Conservation (phyloP, 805 yeast genomes). For the Wickerhamomyces silvicola region DNA sequence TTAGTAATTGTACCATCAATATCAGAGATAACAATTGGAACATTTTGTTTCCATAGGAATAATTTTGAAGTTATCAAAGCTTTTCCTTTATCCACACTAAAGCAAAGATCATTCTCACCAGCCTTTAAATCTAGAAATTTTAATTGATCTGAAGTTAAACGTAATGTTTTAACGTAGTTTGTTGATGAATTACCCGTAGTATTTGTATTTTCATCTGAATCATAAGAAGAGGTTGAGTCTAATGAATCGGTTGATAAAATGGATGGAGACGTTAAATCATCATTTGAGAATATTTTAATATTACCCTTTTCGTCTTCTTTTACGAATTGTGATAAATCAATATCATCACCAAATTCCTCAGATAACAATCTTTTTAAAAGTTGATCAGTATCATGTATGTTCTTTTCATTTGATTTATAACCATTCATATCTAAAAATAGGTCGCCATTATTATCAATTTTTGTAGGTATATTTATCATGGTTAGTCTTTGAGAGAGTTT, state of each 20-base stretch:
- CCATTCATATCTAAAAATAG: slow-evolving; percentile 92
- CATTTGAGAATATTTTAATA: slow-evolving; percentile 45
- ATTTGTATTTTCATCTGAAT: neutral
- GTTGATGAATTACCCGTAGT: slow-evolving; percentile 6
- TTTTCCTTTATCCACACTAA: slow-evolving; percentile 77
- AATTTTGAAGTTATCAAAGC: slow-evolving; percentile 69
- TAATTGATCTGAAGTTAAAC: slow-evolving; percentile 88
- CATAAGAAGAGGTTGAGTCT: slow-evolving; percentile 3
- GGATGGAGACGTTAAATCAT: slow-evolving; percentile 13
- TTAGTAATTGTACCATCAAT: slow-evolving; percentile 97
- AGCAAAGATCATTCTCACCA: slow-evolving; percentile 75
- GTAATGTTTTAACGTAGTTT: slow-evolving; percentile 73
- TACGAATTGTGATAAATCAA: slow-evolving; percentile 39
- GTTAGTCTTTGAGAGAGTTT: slow-evolving; percentile 60
- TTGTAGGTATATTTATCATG: slow-evolving; percentile 77
- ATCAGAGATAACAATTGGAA: slow-evolving; percentile 92
- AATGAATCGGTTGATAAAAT: slow-evolving; percentile 1
- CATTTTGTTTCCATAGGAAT: slow-evolving; percentile 74
- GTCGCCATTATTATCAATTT: slow-evolving; percentile 84
- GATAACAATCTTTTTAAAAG: slow-evolving; percentile 63
- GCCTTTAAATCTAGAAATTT: slow-evolving; percentile 61
- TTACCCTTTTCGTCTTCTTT: slow-evolving; percentile 63
- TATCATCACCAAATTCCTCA: slow-evolving; percentile 63
- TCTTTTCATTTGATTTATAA: slow-evolving; percentile 79
- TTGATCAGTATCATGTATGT: slow-evolving; percentile 70